These are phyloP conservation scores for Arthrobotrys conoides DNA, from an alignment of 2,329 filamentous ascomycete species.

Conservation along the genomic window DNA sequence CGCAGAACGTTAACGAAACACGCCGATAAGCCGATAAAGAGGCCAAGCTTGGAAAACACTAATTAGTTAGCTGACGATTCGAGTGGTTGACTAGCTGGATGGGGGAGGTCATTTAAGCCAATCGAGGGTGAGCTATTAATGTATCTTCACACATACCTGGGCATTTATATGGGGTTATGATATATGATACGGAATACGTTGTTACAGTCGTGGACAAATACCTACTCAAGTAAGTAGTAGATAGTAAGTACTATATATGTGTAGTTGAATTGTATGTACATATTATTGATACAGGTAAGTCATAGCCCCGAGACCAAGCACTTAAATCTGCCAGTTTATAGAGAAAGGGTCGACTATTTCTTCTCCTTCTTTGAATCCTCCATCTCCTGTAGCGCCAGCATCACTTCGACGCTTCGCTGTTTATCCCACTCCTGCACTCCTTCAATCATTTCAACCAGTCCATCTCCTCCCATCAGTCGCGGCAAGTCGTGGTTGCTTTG, in stretches of 20 bases:
- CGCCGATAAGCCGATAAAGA: conserved; percentile 41
- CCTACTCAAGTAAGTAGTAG: too few relatives aligned
- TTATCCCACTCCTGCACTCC: conserved; percentile 83
- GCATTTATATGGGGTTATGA: too few relatives aligned
- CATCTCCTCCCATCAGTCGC: conserved; percentile 82
- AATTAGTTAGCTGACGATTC: neutral
- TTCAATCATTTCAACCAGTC: conserved; percentile 81
- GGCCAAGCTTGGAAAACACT: neutral
- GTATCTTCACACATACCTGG: neutral
- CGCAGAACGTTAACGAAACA: conserved; percentile 19
- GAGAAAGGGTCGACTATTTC: neutral
- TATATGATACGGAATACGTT: too few relatives aligned
- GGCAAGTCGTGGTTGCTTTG: conserved; percentile 84
- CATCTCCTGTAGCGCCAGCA: conserved; percentile 76
- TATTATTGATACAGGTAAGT: neutral
- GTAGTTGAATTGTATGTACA: neutral
- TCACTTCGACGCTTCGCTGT: conserved; percentile 79
- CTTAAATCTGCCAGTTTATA: too few relatives aligned
- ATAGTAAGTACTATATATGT: too few relatives aligned
- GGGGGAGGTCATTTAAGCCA: conserved; percentile 2
- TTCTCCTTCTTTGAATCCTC: conserved; percentile 48
- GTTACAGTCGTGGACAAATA: too few relatives aligned
- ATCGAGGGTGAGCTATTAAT: neutral
- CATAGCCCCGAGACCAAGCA: too few relatives aligned
- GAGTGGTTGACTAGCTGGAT: conserved; percentile 13